These are phyloP conservation scores for Eutrema heterophyllum DNA, from an alignment of 345 rosid genomes.

Conservation along the genomic window DNA sequence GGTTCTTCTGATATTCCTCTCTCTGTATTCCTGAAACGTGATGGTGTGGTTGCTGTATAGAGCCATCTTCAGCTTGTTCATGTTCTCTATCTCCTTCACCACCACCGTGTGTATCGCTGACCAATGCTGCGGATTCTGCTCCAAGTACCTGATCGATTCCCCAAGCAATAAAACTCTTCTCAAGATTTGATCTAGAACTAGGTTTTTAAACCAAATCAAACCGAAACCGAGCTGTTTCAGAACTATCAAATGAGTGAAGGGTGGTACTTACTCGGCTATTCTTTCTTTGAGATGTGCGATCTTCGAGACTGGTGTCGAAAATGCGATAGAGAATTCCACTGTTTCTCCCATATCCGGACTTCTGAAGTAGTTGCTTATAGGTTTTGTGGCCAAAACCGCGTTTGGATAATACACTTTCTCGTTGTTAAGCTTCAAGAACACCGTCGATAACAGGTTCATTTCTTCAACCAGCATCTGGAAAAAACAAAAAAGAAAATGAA, in stretches of 20 bases:
- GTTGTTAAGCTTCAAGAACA: slow-evolving; percentile 66
- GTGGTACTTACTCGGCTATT: slow-evolving; percentile 44
- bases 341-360: slow-evolving; percentile 83
- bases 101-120: slow-evolving; percentile 43
- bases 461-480: slow-evolving; percentile 83
- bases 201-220: neutral
- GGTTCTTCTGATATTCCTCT: slow-evolving; percentile 51
- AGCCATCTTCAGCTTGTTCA: slow-evolving; percentile 71
- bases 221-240: neutral
- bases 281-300: slow-evolving; percentile 47
- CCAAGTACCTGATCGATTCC: slow-evolving; percentile 47
- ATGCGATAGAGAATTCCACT: slow-evolving; percentile 54
- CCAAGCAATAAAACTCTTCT: neutral
- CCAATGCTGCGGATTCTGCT: slow-evolving; percentile 66
- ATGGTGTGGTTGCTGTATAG: slow-evolving; percentile 56
- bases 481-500: neutral
- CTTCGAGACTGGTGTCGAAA: slow-evolving; percentile 56
- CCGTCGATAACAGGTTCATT: slow-evolving; percentile 65
- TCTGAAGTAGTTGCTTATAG: slow-evolving; percentile 66
- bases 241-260: neutral
- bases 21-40: slow-evolving; percentile 59
- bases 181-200: neutral
- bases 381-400: slow-evolving; percentile 51
- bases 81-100: slow-evolving; percentile 61
- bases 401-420: slow-evolving; percentile 72